Evolutionary conservation across 441 rosid species (phyloP), one percentile per base, ranked within the genome.

Genomic region (Omphalea diandra): DNA sequence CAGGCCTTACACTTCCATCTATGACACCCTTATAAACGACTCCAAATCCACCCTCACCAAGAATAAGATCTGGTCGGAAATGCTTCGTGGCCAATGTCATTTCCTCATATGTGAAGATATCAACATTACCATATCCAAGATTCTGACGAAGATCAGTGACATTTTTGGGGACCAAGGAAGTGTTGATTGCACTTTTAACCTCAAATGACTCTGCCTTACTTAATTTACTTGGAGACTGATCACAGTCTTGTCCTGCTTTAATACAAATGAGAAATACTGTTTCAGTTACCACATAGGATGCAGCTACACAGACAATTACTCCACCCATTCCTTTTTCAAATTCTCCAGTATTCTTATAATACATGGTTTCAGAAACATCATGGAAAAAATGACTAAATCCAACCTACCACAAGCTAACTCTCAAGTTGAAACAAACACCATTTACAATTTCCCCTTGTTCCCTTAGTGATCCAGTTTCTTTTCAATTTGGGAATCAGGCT

Each of bases 81-180:
- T n/a, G n/a, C n/a, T n/a, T n/a, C n/a, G n/a, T n/a, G n/a, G n/a
- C n/a, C n/a, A n/a, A n/a, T n/a, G n/a, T n/a, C n/a, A n/a, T n/a
- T n/a, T n/a, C n/a, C n/a, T n/a, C n/a, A n/a, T n/a, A n/a, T n/a
- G n/a, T n/a, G n/a, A n/a, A n/a, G n/a, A n/a, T n/a, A n/a, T n/a
- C n/a, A n/a, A 89, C 98, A 77, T 94, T 86, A 47, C 71, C 67
- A 66, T 85, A 88, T 67, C 88, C 91, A 0, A 97, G 90, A 72
- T 72, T 87, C 29, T 79, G 77, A n/a, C 86, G 94, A 11, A 92
- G 98, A 75, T 90, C 97, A 46, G 83, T 85, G 26, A 94, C 88
- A 85, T 90, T 82, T 80, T 79, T 92, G 40, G 86, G 84, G 69
- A 86, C 73, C 65, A 86, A 41, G 3, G 88, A 77, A 20, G 64